These are phyloP conservation scores for Persicaria tinctoria DNA, from an alignment of 148 eudicot genomes.

Conservation along the genomic window DNA sequence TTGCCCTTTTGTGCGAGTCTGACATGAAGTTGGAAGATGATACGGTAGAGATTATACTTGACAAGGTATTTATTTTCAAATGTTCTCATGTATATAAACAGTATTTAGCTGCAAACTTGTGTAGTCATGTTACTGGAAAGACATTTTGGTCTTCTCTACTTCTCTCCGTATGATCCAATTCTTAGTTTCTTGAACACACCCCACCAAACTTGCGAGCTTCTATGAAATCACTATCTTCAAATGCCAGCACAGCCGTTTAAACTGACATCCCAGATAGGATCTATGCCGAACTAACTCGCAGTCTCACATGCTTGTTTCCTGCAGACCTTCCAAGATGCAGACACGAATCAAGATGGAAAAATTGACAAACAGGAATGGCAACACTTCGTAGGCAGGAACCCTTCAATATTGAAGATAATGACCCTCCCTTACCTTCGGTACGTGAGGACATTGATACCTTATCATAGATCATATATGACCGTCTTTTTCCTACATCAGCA, in stretches of 20 bases:
- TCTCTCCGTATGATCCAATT: too few species aligned
- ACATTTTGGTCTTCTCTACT: too few species aligned
- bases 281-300: too few species aligned
- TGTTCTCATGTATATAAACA: too few species aligned
- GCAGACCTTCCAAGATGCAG: conserved; percentile 89
- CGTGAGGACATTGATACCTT: not conserved
- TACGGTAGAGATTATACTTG: conserved; percentile 71
- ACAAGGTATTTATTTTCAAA: conserved; percentile 49
- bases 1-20: conserved; percentile 84
- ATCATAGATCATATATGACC: not conserved
- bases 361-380: conserved; percentile 85
- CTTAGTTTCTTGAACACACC: too few species aligned
- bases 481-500: not conserved
- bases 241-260: too few species aligned
- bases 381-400: conserved; percentile 63
- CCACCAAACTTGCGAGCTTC: too few species aligned
- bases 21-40: conserved; percentile 93
- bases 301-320: not conserved
- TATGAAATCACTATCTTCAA: too few species aligned
- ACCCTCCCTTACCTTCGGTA: conserved; percentile 93
- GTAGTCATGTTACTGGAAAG: too few species aligned
- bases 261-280: too few species aligned
- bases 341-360: conserved; percentile 72
- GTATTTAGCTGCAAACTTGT: too few species aligned
- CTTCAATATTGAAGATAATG: conserved; percentile 79